phyloP scores from a whole-genome alignment of 768 basidiomycete genomes.

The Tubosaeta sp. region DNA sequence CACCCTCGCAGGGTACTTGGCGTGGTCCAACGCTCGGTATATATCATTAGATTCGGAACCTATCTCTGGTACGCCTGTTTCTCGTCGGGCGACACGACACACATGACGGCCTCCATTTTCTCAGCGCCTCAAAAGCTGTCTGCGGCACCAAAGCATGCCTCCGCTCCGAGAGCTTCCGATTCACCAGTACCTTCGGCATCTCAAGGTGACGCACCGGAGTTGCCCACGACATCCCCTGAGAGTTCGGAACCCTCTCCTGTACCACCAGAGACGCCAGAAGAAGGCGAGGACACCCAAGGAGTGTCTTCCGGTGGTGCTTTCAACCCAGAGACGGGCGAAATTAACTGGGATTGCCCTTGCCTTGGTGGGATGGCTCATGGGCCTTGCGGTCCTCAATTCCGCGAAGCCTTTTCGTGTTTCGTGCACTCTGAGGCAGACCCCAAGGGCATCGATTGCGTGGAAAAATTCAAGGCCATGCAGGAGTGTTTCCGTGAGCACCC shows the following conservation, averaged over 20 bases:
- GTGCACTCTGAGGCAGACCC: slow-evolving; percentile 92
- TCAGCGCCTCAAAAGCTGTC: slow-evolving; percentile 19
- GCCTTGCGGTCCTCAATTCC: slow-evolving; percentile 90
- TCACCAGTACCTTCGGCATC: slow-evolving; percentile 12
- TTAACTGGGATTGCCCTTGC: slow-evolving; percentile 99
- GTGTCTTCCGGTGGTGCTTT: slow-evolving; percentile 55
- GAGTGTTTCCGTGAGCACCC: slow-evolving; percentile 95
- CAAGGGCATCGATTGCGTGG: slow-evolving; percentile 96
- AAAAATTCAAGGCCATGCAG: slow-evolving; percentile 97
- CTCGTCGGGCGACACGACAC: neutral
- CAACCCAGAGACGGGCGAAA: slow-evolving; percentile 96
- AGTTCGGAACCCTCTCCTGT: slow-evolving; percentile 7
- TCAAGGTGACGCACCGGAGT: slow-evolving; percentile 18
- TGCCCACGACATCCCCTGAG: neutral
- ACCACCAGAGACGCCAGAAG: slow-evolving; percentile 6
- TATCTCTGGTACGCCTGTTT: slow-evolving; percentile 22
- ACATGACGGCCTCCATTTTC: neutral
- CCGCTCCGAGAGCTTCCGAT: slow-evolving; percentile 15
- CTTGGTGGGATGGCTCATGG: slow-evolving; percentile 99
- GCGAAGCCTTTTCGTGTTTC: slow-evolving; percentile 96
- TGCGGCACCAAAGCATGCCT: neutral
- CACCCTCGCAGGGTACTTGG: slow-evolving; percentile 42
- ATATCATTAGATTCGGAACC: slow-evolving; percentile 46
- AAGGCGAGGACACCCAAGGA: slow-evolving; percentile 25
- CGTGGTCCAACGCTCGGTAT: slow-evolving; percentile 42